A percentile compares a stretch with the other conserved stretches of the same genome.
phyloP scores from a whole-genome alignment of 2,329 filamentous ascomycete species.

The Epichloe sp. region DNA sequence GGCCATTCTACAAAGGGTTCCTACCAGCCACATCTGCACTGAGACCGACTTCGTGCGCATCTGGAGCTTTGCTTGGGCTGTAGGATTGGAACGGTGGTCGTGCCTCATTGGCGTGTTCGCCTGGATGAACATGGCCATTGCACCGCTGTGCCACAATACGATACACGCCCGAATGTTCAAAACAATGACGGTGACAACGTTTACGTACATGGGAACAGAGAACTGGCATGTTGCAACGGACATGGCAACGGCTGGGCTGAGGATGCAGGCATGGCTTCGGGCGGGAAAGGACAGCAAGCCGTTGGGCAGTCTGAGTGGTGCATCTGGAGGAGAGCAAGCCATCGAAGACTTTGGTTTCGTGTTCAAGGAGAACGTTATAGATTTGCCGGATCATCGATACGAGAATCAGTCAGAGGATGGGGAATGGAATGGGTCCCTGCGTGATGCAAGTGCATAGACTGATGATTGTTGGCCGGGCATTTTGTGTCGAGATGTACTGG shows the following conservation, averaged over 20 bases:
- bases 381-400: constrained; percentile 9
- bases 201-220: constrained; percentile 33
- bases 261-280: constrained; percentile 30
- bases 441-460: neutral
- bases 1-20: constrained; percentile 28
- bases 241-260: constrained; percentile 23
- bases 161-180: constrained; percentile 32
- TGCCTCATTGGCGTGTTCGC: constrained; percentile 33
- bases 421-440: neutral
- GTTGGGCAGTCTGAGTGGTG: constrained; percentile 7
- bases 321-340: constrained; percentile 11
- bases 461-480: too few relatives aligned
- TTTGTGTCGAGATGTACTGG: too few relatives aligned
- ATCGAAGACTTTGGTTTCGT: constrained; percentile 16
- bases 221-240: constrained; percentile 33
- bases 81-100: constrained; percentile 33
- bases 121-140: constrained; percentile 33
- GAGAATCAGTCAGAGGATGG: neutral
- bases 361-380: constrained; percentile 12
- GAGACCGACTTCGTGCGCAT: constrained; percentile 26
- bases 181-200: constrained; percentile 28
- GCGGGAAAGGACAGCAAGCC: constrained; percentile 8
- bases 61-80: constrained; percentile 34
- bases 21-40: constrained; percentile 28
- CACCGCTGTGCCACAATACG: constrained; percentile 24